Percentiles rank a stretch among this genome's conserved stretches.
These are phyloP conservation scores for Schizosaccharomyces lindneri DNA, from an alignment of 805 yeast species.

Conservation along the genomic window DNA sequence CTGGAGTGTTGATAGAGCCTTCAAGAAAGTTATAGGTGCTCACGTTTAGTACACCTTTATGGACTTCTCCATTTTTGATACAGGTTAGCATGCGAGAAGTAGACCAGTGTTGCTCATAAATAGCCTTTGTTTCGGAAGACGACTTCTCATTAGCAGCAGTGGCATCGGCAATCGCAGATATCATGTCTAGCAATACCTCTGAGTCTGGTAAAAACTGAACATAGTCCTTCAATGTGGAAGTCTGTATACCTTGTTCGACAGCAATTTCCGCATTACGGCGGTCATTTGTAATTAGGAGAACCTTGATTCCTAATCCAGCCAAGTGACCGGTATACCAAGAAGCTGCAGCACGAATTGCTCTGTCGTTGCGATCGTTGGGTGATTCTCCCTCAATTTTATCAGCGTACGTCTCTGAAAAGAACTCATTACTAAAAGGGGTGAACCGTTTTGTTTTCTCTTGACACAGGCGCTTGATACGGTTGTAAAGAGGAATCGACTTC, in stretches of 20 bases:
- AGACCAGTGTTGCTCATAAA: constrained; percentile 56
- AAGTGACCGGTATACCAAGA: constrained; percentile 53
- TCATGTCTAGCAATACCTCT: constrained; percentile 49
- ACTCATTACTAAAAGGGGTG: constrained; percentile 83
- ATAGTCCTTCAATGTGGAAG: constrained; percentile 36
- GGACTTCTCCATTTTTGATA: constrained; percentile 57
- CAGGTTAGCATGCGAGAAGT: constrained; percentile 78
- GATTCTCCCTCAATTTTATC: constrained; percentile 39
- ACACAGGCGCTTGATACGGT: constrained; percentile 53
- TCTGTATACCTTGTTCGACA: constrained; percentile 16
- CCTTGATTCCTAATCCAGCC: constrained; percentile 9
- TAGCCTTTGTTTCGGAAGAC: constrained; percentile 22
- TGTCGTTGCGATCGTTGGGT: constrained; percentile 72
- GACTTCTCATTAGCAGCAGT: constrained; percentile 9
- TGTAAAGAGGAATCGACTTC: constrained; percentile 65
- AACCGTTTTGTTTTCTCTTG: constrained; percentile 60
- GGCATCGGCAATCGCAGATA: constrained; percentile 23
- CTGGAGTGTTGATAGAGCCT: constrained; percentile 49
- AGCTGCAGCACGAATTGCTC: constrained; percentile 60
- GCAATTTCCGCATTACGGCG: constrained; percentile 20
- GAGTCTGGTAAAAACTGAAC: constrained; percentile 44
- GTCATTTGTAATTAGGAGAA: constrained; percentile 46
- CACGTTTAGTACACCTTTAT: constrained; percentile 60
- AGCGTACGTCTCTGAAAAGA: constrained; percentile 43
- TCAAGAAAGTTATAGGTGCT: constrained; percentile 74